Conservation (phyloP, 768 basidiomycete species). For the Pisolithus marmoratus region DNA sequence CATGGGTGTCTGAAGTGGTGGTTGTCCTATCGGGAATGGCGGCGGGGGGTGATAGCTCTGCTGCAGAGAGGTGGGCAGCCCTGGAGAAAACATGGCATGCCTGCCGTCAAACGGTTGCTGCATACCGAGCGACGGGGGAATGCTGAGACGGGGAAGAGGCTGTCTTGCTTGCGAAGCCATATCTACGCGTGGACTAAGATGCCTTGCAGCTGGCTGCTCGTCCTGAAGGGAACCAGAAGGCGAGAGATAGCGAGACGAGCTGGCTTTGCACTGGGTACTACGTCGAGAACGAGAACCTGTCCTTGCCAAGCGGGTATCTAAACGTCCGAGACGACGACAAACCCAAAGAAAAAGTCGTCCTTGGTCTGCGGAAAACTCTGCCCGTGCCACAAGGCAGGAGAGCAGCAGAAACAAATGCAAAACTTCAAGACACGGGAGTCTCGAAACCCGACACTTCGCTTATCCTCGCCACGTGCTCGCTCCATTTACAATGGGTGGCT, state of each 20-base stretch:
- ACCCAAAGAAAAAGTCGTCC: neutral
- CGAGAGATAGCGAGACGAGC: conserved; percentile 2
- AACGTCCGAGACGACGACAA: conserved; percentile 3
- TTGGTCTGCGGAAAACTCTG: neutral
- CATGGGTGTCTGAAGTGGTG: conserved; percentile 65
- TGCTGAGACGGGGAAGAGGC: conserved; percentile 51
- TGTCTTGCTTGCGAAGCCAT: conserved; percentile 40
- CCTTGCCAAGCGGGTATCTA: conserved; percentile 2
- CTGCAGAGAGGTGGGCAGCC: conserved; percentile 54
- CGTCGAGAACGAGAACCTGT: neutral
- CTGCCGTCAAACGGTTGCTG: conserved; percentile 50
- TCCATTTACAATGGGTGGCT: neutral
- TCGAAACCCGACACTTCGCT: conserved; percentile 8
- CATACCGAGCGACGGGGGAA: conserved; percentile 46
- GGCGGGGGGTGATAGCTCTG: conserved; percentile 51
- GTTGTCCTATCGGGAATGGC: conserved; percentile 37
- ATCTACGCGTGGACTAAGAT: conserved; percentile 4
- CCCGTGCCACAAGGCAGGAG: neutral
- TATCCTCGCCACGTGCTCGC: conserved; percentile 6
- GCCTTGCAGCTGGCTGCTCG: neutral
- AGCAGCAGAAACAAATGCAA: neutral
- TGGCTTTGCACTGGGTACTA: neutral
- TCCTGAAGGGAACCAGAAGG: neutral
- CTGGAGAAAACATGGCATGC: conserved; percentile 59
- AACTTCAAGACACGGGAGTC: neutral